Percentiles rank a stretch among this genome's conserved stretches.
phyloP scores from a whole-genome alignment of 768 basidiomycete genomes.

The Collybia sp. region DNA sequence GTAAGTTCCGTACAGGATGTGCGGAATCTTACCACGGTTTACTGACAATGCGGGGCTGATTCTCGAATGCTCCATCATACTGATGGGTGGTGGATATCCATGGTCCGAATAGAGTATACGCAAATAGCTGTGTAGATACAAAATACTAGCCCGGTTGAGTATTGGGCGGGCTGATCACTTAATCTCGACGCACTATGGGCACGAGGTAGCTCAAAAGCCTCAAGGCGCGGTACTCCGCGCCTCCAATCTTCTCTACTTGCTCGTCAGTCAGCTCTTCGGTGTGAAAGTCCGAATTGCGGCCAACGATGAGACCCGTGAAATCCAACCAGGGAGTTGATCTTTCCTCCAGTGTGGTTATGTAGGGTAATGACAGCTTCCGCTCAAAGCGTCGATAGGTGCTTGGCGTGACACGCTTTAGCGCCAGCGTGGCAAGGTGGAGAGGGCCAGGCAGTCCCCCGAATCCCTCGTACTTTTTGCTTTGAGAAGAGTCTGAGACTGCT shows the following conservation, averaged over 20 bases:
- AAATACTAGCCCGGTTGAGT: constrained; percentile 50
- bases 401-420: constrained; percentile 39
- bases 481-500: constrained; percentile 9
- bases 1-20: neutral
- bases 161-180: neutral
- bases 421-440: constrained; percentile 26
- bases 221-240: constrained; percentile 70
- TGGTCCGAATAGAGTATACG: constrained; percentile 55
- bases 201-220: constrained; percentile 45
- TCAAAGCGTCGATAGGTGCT: constrained; percentile 36
- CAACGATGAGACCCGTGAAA: constrained; percentile 40
- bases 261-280: constrained; percentile 56
- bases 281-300: constrained; percentile 55
- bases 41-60: constrained; percentile 44
- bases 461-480: constrained; percentile 29
- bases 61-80: constrained; percentile 44
- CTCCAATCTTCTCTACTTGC: constrained; percentile 69
- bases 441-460: constrained; percentile 48
- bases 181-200: constrained; percentile 30
- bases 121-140: constrained; percentile 48
- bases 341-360: constrained; percentile 37
- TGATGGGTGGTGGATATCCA: constrained; percentile 44
- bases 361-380: constrained; percentile 47
- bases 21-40: constrained; percentile 50
- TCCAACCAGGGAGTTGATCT: constrained; percentile 30